Conservation (phyloP, 106 monocot genomes). For the Dioscorea zingiberensis region DNA sequence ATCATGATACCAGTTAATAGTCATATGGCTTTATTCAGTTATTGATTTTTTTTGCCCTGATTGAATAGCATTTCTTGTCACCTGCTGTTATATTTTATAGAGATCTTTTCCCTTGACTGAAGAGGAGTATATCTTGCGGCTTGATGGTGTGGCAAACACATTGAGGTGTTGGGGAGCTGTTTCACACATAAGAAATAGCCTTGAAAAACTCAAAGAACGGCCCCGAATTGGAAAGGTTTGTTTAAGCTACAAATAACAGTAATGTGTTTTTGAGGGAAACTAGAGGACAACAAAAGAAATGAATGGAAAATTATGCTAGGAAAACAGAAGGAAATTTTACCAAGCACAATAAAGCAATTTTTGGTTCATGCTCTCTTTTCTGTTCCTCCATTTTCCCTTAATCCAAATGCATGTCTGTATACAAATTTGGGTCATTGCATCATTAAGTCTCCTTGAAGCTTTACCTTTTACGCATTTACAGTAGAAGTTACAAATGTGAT, state of each 20-base stretch:
- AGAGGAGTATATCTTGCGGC: slow-evolving; percentile 91
- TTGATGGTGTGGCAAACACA: slow-evolving; percentile 89
- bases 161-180: slow-evolving; percentile 98
- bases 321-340: too few species aligned
- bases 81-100: slow-evolving; percentile 19
- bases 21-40: not conserved
- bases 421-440: too few species aligned
- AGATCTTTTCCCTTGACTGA: slow-evolving; percentile 94
- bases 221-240: slow-evolving; percentile 93
- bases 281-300: too few species aligned
- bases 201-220: slow-evolving; percentile 76
- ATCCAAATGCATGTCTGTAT: too few species aligned
- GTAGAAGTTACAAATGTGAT: too few species aligned
- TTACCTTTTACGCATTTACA: too few species aligned
- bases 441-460: too few species aligned
- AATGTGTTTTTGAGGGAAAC: too few species aligned
- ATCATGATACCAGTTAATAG: not conserved
- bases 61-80: slow-evolving; percentile 1
- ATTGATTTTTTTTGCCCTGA: not conserved
- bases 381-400: too few species aligned
- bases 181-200: slow-evolving; percentile 84
- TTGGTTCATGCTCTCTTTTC: too few species aligned
- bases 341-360: too few species aligned
- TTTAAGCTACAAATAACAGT: not conserved
- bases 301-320: too few species aligned